Percentiles rank a stretch among this genome's conserved stretches.
Conservation (phyloP, 2,329 filamentous ascomycete genomes). For the Penicillium fuscoglaucum region DNA sequence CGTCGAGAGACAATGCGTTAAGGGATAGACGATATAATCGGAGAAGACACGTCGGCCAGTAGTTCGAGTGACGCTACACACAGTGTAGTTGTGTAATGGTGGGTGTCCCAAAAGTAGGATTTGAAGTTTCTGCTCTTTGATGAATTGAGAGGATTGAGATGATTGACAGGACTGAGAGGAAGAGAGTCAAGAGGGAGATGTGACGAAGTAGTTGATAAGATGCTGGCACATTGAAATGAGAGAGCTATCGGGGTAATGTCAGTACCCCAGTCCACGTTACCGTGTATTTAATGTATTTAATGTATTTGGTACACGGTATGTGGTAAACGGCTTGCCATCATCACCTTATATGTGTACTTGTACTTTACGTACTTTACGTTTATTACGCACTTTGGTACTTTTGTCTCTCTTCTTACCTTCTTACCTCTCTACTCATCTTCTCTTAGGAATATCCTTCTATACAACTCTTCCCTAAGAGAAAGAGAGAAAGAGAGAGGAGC, state of each 20-base stretch:
- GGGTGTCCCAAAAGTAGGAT: neutral
- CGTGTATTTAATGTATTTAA: too few relatives aligned
- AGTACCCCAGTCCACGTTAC: neutral
- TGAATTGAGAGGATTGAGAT: neutral
- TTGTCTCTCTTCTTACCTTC: too few relatives aligned
- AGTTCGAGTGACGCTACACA: constrained; percentile 4
- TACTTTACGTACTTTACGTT: too few relatives aligned
- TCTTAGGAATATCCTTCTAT: neutral
- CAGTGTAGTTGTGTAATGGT: neutral
- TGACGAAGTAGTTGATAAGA: neutral
- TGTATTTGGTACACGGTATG: neutral
- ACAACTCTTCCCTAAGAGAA: neutral
- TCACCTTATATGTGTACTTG: too few relatives aligned
- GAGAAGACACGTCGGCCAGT: constrained; percentile 10
- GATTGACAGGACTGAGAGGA: neutral
- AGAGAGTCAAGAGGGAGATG: neutral
- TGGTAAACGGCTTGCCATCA: too few relatives aligned
- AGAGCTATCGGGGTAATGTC: neutral
- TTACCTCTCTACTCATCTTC: too few relatives aligned
- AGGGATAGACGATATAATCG: neutral
- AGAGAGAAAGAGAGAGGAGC: neutral
- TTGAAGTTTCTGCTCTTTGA: neutral
- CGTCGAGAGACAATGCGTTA: neutral
- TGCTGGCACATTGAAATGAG: neutral
- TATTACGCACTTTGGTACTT: too few relatives aligned